These are phyloP conservation scores for Talaromyces sp. DNA, from an alignment of 2,329 filamentous ascomycete genomes.

Conservation along the genomic window DNA sequence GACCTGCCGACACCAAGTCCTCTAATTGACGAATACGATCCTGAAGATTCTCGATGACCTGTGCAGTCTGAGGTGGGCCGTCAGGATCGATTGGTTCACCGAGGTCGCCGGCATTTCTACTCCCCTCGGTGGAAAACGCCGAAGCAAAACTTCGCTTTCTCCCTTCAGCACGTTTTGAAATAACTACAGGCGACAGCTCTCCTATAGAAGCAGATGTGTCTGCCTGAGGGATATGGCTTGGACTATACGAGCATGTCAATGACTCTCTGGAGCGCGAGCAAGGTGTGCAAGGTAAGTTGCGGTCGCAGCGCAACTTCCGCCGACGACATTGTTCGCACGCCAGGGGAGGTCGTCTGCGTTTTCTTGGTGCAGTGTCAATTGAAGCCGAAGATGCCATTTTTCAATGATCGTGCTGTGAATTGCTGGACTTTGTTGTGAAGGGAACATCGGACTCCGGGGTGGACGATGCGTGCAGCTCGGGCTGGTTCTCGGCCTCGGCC, in stretches of 20 bases:
- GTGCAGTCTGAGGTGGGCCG: not conserved
- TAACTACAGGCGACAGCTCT: not conserved
- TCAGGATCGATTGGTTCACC: not conserved
- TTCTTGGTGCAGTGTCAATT: constrained; percentile 13
- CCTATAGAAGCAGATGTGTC: not conserved
- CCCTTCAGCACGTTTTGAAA: too few relatives aligned
- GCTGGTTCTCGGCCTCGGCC: not conserved
- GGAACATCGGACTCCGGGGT: not conserved
- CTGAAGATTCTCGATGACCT: constrained; percentile 6
- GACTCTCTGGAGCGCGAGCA: constrained; percentile 18
- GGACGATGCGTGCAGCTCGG: not conserved
- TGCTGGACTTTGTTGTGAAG: not conserved
- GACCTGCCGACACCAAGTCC: not conserved
- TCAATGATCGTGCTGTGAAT: not conserved
- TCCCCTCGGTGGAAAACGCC: not conserved
- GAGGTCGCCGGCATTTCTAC: not conserved
- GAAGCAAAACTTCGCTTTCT: not conserved
- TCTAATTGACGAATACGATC: constrained; percentile 2
- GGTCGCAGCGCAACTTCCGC: constrained; percentile 26
- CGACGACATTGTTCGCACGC: constrained; percentile 25
- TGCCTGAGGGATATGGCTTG: not conserved
- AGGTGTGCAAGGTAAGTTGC: constrained; percentile 20
- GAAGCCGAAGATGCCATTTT: not conserved
- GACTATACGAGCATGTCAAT: constrained; percentile 18
- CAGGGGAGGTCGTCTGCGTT: constrained; percentile 22